Evolutionary conservation across 345 rosid genomes (phyloP), one percentile per base, ranked within the genome.

Genomic region (Anacardium occidentale): DNA sequence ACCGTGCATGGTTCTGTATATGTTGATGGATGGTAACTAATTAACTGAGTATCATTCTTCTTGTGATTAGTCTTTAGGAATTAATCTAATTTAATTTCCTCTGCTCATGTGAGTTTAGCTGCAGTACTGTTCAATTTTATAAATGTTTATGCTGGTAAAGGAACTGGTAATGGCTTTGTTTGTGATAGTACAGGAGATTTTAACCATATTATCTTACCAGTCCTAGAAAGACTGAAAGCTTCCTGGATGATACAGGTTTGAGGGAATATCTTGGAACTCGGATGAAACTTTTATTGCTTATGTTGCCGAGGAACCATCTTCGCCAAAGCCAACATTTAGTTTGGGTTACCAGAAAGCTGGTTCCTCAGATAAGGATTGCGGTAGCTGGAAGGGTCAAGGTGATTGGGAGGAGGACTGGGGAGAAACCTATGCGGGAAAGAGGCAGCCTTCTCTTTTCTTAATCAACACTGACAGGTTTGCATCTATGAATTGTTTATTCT

Each of bases 351-450:
- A 75, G 76, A 87, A 83, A 80, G 79, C 75, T 21, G 80, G 80
- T 52, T 76, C 87, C 48, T 70, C 73, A 37, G 94, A 87, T 15
- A 91, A 84, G 62, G 94, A 91, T 62, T 21, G 72, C 68, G 82
- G 79, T 66, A 84, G 82, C 90, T 95, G 98, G 99, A 89, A 87
- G 83, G 98, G 93, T 76, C 93, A 84, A 82, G 99, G 99, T 54
- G 96, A 95, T 80, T 92, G 93, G 95, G 94, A 91, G 81, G 99
- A 92, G 82, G 92, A 85, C 24, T 92, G 97, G 98, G 98, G 98
- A 52, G 98, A 95, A 87, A 88, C 88, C 45, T 95, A 92, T 70
- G 91, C 90, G 0, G 96, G 98, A 37, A 95, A 92, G 82, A 89
- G 85, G 75, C 91, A 84, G 78, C 91, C 97, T 62, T 86, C 91